These are phyloP conservation scores for Mortierella claussenii DNA, from an alignment of 192 early-diverging fungal genomes.

Conservation along the genomic window DNA sequence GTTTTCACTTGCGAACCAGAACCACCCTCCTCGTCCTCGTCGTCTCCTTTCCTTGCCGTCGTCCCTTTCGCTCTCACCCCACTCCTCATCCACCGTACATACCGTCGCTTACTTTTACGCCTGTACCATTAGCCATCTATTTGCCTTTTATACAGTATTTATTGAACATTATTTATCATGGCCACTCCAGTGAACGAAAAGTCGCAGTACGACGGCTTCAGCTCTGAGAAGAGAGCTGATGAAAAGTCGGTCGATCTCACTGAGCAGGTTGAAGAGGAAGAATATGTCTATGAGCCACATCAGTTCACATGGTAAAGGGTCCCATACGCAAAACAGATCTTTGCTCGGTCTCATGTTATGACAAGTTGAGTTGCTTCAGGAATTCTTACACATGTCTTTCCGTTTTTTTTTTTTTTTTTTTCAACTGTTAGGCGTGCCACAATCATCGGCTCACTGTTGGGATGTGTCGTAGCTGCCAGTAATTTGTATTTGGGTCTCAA, in stretches of 20 bases:
- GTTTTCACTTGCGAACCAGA: too few relatives aligned
- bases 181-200: not conserved
- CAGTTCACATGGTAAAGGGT: constrained; percentile 55
- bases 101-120: not conserved
- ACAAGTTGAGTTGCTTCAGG: too few relatives aligned
- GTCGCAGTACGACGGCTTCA: not conserved
- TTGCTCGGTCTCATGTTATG: too few relatives aligned
- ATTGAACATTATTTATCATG: not conserved
- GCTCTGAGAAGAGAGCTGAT: not conserved
- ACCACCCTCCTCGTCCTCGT: too few relatives aligned
- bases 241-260: constrained; percentile 9
- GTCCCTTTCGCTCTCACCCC: too few relatives aligned
- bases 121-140: too few relatives aligned
- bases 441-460: constrained; percentile 70
- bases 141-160: not conserved
- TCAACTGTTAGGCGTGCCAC: constrained; percentile 56
- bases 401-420: too few relatives aligned
- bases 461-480: constrained; percentile 72
- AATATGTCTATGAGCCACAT: constrained; percentile 24
- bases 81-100: not conserved
- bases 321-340: too few relatives aligned
- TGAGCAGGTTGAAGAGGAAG: constrained; percentile 7
- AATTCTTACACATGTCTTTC: too few relatives aligned
- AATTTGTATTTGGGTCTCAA: constrained; percentile 79
- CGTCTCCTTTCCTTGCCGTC: too few relatives aligned